Percentiles rank a stretch among this genome's conserved stretches.
Conservation (phyloP, 2,329 filamentous ascomycete species). For the Alternaria atra region DNA sequence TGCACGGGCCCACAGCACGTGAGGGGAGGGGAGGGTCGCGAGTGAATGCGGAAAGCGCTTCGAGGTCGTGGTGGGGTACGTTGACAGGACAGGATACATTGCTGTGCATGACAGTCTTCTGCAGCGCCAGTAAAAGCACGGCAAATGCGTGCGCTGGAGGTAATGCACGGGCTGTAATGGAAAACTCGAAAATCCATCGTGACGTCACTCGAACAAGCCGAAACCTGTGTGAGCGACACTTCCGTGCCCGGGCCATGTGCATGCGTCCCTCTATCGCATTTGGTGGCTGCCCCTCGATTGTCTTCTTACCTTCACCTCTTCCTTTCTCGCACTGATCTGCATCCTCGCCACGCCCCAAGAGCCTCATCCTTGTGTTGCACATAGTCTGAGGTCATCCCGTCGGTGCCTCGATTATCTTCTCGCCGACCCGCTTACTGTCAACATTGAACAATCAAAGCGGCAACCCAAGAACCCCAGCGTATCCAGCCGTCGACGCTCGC, state of each 20-base stretch:
- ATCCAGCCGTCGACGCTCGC: slow-evolving; percentile 3
- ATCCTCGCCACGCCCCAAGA: slow-evolving; percentile 28
- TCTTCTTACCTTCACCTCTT: slow-evolving; percentile 23
- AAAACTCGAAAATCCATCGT: slow-evolving; percentile 27
- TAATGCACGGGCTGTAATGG: slow-evolving; percentile 21
- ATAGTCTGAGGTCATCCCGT: slow-evolving; percentile 12
- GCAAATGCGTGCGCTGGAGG: slow-evolving; percentile 6
- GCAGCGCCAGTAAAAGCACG: slow-evolving; percentile 1
- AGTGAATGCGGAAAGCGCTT: slow-evolving; percentile 1
- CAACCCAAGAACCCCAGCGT: slow-evolving; percentile 1
- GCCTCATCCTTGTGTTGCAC: slow-evolving; percentile 32
- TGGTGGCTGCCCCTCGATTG: slow-evolving; percentile 17
- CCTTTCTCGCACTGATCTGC: slow-evolving; percentile 35
- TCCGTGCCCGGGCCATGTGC: slow-evolving; percentile 13
- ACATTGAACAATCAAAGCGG: slow-evolving; percentile 11
- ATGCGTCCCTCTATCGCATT: slow-evolving; percentile 17
- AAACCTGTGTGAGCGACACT: slow-evolving; percentile 23
- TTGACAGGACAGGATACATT: background rate
- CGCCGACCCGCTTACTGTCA: slow-evolving; percentile 25
- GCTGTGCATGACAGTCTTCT: background rate
- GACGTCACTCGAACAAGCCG: slow-evolving; percentile 21
- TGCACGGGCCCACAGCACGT: slow-evolving; percentile 16
- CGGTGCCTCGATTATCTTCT: slow-evolving; percentile 28
- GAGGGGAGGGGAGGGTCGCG: slow-evolving; percentile 9
- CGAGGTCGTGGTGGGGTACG: slow-evolving; percentile 7